Evolutionary conservation across 345 rosid genomes (phyloP), one percentile per base, ranked within the genome.

Genomic region (Bretschneidera sinensis): DNA sequence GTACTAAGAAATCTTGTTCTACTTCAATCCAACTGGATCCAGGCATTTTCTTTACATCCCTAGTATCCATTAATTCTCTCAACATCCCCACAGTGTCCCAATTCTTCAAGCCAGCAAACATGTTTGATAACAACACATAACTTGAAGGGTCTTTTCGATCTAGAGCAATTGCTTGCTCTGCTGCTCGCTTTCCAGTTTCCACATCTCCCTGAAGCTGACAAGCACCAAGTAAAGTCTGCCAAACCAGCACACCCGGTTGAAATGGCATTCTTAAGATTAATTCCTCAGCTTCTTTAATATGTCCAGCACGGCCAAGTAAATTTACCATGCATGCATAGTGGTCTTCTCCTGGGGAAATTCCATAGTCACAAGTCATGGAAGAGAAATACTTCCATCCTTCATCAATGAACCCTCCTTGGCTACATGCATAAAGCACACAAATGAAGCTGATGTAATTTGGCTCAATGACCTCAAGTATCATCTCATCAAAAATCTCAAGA

Each of bases 281-380:
- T 51, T 71, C 69, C 65, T 83, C 82, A 5, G 84, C 89, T 76
- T 83, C 79, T 60, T 67, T 76, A 35, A 70, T 65, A 57, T 34
- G 70, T 43, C 89, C 84, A 24, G 75, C 75, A 20, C 72, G 79
- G 20, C 85, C 82, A 17, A 83, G 78, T 23, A 81, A 59, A 70
- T 67, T 69, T 54, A 83, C 84, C 85, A 81, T 72, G 20, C 85
- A 83, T 16, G 66, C 77, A 60, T 78, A 83, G 61, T 81, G 88
- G 61, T 83, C 83, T 65, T 78, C 84, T 31, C 75, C 74, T 0
- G 80, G 85, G 50, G 71, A 54, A 45, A 83, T 71, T 16, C 82
- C 79, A 24, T 78, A 66, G 53, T 59, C 76, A 13, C 24, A 15
- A 45, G 70, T 63, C 88, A 83, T 83, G 9, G 78, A 71, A 33